phyloP scores from a whole-genome alignment of 208 protist genomes.

The Acanthamoeba healyi region DNA sequence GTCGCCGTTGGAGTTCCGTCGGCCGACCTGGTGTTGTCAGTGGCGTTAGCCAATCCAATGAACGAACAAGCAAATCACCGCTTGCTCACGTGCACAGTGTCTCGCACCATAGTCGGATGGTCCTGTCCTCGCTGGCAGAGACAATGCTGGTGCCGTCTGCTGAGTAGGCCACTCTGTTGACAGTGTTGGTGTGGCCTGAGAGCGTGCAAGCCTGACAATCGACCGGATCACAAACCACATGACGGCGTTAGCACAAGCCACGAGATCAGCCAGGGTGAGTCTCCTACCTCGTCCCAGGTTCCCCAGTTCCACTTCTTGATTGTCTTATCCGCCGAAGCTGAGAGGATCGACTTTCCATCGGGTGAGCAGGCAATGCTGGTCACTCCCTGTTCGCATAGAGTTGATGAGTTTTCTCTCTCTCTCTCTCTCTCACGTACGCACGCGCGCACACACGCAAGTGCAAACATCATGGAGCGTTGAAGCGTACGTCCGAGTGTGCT shows the following conservation, averaged over 20 bases:
- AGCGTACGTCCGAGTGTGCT: neutral
- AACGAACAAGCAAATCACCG: neutral
- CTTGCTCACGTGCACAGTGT: neutral
- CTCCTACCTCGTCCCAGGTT: neutral
- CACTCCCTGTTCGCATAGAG: neutral
- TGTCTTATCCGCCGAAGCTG: slow-evolving; percentile 66
- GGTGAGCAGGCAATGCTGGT: slow-evolving; percentile 44
- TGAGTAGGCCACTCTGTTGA: slow-evolving; percentile 70
- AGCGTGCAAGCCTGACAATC: slow-evolving; percentile 65
- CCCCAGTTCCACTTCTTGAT: slow-evolving; percentile 79
- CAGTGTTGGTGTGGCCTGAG: slow-evolving; percentile 68
- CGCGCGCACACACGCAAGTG: too few species aligned
- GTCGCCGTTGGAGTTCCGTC: slow-evolving; percentile 17
- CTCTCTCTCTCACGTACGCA: neutral
- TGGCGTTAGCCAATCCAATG: neutral
- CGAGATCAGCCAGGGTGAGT: neutral
- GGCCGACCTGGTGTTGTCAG: neutral
- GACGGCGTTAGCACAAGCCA: too few species aligned
- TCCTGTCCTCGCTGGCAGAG: slow-evolving; percentile 48
- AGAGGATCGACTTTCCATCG: slow-evolving; percentile 46
- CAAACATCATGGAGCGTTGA: slow-evolving; percentile 5
- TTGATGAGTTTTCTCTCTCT: slow-evolving; percentile 62
- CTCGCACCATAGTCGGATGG: slow-evolving; percentile 78
- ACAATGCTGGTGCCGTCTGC: slow-evolving; percentile 59
- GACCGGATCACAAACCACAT: too few species aligned